These are phyloP conservation scores for Teunomyces tritomae DNA, from an alignment of 805 yeast species.

Conservation along the genomic window DNA sequence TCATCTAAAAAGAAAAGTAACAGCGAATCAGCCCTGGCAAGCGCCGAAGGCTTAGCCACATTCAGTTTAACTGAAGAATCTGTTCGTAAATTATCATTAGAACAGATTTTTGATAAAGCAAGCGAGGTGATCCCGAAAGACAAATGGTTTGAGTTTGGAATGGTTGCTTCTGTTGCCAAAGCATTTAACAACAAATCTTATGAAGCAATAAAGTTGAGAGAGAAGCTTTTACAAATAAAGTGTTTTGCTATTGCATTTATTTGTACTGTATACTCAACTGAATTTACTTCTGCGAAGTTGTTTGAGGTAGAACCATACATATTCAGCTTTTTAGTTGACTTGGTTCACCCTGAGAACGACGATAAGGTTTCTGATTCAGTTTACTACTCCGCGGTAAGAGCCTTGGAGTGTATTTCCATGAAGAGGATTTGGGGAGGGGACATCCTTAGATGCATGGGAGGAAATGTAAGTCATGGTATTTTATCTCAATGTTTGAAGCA, in stretches of 20 bases:
- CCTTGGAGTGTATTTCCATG: slow-evolving; percentile 66
- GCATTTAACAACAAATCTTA: slow-evolving; percentile 60
- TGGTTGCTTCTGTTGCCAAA: slow-evolving; percentile 64
- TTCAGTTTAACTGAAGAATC: slow-evolving; percentile 55
- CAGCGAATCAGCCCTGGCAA: slow-evolving; percentile 8
- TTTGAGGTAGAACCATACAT: slow-evolving; percentile 71
- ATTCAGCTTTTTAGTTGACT: slow-evolving; percentile 64
- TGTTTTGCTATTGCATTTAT: slow-evolving; percentile 66
- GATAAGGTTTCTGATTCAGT: slow-evolving; percentile 48
- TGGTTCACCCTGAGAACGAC: slow-evolving; percentile 64
- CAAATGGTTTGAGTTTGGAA: slow-evolving; percentile 60
- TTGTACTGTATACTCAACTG: slow-evolving; percentile 54
- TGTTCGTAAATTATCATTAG: slow-evolving; percentile 51
- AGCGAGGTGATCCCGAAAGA: slow-evolving; percentile 55
- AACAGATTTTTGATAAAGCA: slow-evolving; percentile 65
- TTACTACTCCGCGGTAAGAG: slow-evolving; percentile 58
- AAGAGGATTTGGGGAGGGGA: slow-evolving; percentile 74
- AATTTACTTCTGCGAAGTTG: slow-evolving; percentile 59
- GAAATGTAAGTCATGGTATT: slow-evolving; percentile 82
- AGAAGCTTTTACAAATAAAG: slow-evolving; percentile 59
- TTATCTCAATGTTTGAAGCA: slow-evolving; percentile 68
- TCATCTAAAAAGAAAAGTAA: slow-evolving; percentile 10
- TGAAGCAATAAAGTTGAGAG: slow-evolving; percentile 55
- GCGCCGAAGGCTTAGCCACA: slow-evolving; percentile 48
- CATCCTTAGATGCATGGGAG: slow-evolving; percentile 73